A percentile compares a stretch with the other conserved stretches of the same genome.
Evolutionary conservation across 1,284 basidiomycete species (phyloP).

Genomic region (Melampsora occidentalis): DNA sequence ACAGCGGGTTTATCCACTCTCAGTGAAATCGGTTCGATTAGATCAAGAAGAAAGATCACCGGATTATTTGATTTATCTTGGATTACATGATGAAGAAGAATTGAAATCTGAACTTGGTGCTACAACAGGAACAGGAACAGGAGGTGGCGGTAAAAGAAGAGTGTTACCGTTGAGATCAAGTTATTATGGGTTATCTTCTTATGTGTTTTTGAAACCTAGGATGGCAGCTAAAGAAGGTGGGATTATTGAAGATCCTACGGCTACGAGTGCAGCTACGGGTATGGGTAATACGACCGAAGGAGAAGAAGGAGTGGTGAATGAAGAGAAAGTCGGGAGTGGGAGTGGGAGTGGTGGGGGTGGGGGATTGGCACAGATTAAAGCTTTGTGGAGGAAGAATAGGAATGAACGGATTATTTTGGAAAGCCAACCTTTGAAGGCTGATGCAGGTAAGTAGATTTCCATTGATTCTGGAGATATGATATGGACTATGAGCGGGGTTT

Average conservation of each 20-base stretch:
- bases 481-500: too few species aligned
- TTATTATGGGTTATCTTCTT: conserved; percentile 31
- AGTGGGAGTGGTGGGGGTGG: background rate
- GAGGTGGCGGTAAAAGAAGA: background rate
- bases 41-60: background rate
- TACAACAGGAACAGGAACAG: background rate
- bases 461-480: too few species aligned
- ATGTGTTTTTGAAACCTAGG: conserved; percentile 38
- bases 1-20: conserved; percentile 25
- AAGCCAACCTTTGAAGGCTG: conserved; percentile 31
- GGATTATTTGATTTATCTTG: conserved; percentile 34
- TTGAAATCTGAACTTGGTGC: conserved; percentile 1
- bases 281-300: background rate
- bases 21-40: background rate
- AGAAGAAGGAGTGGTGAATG: background rate
- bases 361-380: conserved; percentile 26
- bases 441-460: conserved; percentile 20
- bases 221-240: conserved; percentile 26
- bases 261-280: too few species aligned
- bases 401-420: conserved; percentile 28
- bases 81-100: conserved; percentile 22
- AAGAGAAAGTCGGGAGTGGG: background rate
- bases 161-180: conserved; percentile 25
- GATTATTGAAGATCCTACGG: background rate
- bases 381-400: conserved; percentile 38